Conservation (phyloP, 1,139 yeast genomes). For the Pichia sp. region DNA sequence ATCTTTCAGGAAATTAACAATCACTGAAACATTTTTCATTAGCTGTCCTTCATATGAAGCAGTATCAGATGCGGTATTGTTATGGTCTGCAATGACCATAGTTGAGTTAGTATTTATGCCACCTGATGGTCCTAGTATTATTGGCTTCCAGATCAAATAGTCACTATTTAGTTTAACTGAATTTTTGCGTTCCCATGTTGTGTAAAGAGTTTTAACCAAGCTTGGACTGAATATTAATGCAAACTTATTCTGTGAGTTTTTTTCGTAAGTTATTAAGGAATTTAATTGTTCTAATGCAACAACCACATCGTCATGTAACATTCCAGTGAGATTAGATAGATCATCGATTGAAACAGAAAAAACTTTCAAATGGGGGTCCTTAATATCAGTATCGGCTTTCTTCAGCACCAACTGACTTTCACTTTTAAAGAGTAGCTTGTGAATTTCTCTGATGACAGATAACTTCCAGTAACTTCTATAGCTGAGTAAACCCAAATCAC, state of each 20-base stretch:
- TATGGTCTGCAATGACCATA: slow-evolving; percentile 29
- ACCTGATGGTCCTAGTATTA: slow-evolving; percentile 79
- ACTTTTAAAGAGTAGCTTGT: slow-evolving; percentile 14
- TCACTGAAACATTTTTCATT: slow-evolving; percentile 42
- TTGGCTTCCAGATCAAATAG: slow-evolving; percentile 71
- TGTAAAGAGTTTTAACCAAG: slow-evolving; percentile 42
- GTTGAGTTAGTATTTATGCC: slow-evolving; percentile 64
- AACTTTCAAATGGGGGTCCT: not conserved
- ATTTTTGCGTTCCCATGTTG: slow-evolving; percentile 52
- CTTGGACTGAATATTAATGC: slow-evolving; percentile 51
- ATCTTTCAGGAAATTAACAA: slow-evolving; percentile 19
- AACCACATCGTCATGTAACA: slow-evolving; percentile 81
- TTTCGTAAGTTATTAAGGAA: slow-evolving; percentile 24
- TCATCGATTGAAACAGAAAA: slow-evolving; percentile 48
- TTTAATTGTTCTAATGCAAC: slow-evolving; percentile 78
- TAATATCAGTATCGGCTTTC: not conserved
- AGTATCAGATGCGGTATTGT: not conserved
- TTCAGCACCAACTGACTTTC: not conserved
- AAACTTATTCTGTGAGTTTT: slow-evolving; percentile 42
- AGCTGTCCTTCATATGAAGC: slow-evolving; percentile 27
- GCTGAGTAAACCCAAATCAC: slow-evolving; percentile 79
- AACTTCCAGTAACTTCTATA: slow-evolving; percentile 86
- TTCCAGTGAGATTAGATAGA: slow-evolving; percentile 69
- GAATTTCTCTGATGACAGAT: slow-evolving; percentile 50
- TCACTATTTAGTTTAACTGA: slow-evolving; percentile 52